Evolutionary conservation across 176 grass and related monocot genomes (phyloP).

Genomic region (Thalia dealbata): DNA sequence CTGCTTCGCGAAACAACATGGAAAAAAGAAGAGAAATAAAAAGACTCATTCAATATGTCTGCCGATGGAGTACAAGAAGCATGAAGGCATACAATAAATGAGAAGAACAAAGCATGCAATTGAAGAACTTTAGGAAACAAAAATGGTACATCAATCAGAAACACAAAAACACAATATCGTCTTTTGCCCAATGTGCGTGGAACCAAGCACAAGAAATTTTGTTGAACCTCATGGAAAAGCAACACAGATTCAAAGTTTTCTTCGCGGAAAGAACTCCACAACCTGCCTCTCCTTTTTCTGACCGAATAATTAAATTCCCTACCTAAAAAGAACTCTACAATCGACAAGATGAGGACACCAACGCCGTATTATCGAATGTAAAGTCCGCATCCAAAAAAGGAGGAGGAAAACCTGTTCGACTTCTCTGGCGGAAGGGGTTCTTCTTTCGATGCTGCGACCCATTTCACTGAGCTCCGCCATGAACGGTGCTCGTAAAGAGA

Average conservation of each 20-base stretch:
- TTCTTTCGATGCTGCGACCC: constrained; percentile 50
- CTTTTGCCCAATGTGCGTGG: too few relatives aligned
- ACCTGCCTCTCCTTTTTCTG: neutral
- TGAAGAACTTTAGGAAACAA: too few relatives aligned
- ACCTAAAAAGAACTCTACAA: neutral
- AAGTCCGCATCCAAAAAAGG: constrained; percentile 3
- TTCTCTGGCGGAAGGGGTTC: constrained; percentile 36
- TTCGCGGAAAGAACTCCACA: too few relatives aligned
- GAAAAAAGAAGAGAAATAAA: neutral
- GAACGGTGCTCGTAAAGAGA: neutral
- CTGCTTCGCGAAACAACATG: constrained; percentile 30
- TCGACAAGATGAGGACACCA: neutral
- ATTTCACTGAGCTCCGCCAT: constrained; percentile 30
- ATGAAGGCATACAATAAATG: neutral
- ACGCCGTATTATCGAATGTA: neutral
- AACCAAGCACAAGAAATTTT: too few relatives aligned
- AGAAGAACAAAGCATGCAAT: too few relatives aligned
- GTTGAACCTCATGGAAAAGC: too few relatives aligned
- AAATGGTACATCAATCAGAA: too few relatives aligned
- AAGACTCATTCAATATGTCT: too few relatives aligned
- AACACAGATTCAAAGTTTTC: too few relatives aligned
- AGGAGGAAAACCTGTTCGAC: constrained; percentile 41
- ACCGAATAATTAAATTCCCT: too few relatives aligned
- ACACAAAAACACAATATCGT: too few relatives aligned
- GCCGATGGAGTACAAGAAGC: neutral